Evolutionary conservation across 1,284 basidiomycete genomes (phyloP).

Genomic region (Schizophyllum amplum): DNA sequence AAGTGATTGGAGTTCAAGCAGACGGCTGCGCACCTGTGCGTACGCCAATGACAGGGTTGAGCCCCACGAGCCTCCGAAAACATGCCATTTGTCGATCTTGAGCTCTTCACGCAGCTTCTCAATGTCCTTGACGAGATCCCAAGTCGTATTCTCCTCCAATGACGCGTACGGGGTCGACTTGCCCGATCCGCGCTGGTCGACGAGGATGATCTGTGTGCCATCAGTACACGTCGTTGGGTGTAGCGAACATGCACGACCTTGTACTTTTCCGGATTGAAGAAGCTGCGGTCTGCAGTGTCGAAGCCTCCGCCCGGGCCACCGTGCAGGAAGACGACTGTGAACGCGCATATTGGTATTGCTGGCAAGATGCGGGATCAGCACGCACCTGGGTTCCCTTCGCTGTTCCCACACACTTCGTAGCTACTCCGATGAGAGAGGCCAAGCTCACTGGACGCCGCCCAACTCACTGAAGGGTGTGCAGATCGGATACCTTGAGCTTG

Average conservation of each 20-base stretch:
- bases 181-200: constrained; percentile 86
- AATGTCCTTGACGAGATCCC: constrained; percentile 89
- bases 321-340: constrained; percentile 74
- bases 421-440: constrained; percentile 27
- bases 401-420: constrained; percentile 76
- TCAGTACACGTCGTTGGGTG: background rate
- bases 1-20: background rate
- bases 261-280: constrained; percentile 81
- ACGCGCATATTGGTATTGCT: constrained; percentile 1
- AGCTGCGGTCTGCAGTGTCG: constrained; percentile 58
- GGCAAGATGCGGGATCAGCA: constrained; percentile 3
- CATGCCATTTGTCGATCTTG: constrained; percentile 78
- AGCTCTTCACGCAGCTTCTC: constrained; percentile 76
- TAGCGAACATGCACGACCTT: constrained; percentile 38
- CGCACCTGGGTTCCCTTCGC: constrained; percentile 66
- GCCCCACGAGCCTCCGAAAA: constrained; percentile 92
- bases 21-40: constrained; percentile 51
- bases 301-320: constrained; percentile 76
- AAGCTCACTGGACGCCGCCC: background rate
- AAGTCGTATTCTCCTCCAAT: constrained; percentile 86
- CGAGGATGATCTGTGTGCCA: constrained; percentile 53
- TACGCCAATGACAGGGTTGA: constrained; percentile 88
- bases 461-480: constrained; percentile 75
- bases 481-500: constrained; percentile 62
- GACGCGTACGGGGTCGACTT: constrained; percentile 72